phyloP scores from a whole-genome alignment of 768 basidiomycete species.

The Rossbeevera mucosa region DNA sequence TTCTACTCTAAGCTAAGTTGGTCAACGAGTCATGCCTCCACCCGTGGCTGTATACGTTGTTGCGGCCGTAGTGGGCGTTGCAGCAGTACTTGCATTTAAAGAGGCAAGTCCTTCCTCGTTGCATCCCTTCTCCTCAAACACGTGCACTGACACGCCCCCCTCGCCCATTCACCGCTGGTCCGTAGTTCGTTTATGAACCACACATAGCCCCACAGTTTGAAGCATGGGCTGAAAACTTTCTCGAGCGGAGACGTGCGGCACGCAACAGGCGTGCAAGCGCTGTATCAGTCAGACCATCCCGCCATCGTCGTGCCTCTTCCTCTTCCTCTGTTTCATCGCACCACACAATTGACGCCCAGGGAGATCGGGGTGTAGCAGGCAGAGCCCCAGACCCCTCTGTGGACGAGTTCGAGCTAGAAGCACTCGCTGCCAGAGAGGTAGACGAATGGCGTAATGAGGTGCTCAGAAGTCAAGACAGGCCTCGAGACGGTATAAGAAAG shows the following conservation, averaged over 20 bases:
- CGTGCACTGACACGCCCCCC: slow-evolving; percentile 17
- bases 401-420: slow-evolving; percentile 45
- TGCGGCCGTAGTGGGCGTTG: slow-evolving; percentile 47
- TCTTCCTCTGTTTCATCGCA: slow-evolving; percentile 8
- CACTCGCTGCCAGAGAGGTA: slow-evolving; percentile 47
- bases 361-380: neutral
- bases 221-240: slow-evolving; percentile 35
- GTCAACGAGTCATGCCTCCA: slow-evolving; percentile 21
- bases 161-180: neutral
- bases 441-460: slow-evolving; percentile 49
- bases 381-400: slow-evolving; percentile 13
- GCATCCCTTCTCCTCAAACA: slow-evolving; percentile 6
- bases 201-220: slow-evolving; percentile 62
- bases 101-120: slow-evolving; percentile 39
- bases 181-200: slow-evolving; percentile 65
- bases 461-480: slow-evolving; percentile 26
- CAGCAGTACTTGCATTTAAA: slow-evolving; percentile 52
- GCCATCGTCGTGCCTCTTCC: slow-evolving; percentile 13
- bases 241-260: slow-evolving; percentile 27
- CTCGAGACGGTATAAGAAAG: slow-evolving; percentile 1
- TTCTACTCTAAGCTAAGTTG: slow-evolving; percentile 5
- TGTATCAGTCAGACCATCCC: slow-evolving; percentile 19
- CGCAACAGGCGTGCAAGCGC: slow-evolving; percentile 24
- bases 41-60: slow-evolving; percentile 45
- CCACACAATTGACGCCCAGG: slow-evolving; percentile 6